Base-by-base conservation (phyloP, 1,139 yeast genomes). In the Yamadazyma pseudoaaseri region DNA sequence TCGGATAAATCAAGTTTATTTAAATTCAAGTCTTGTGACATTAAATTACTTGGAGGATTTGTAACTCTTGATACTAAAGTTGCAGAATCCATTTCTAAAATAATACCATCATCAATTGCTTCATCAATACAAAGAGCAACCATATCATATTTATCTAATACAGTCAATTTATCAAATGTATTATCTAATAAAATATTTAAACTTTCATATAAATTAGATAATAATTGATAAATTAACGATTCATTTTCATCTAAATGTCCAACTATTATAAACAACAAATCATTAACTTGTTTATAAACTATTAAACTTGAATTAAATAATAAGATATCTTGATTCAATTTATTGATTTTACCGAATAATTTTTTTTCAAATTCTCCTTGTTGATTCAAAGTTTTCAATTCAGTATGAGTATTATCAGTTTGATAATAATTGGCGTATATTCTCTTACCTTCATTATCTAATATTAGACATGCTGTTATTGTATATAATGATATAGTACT, bases 11-110 rank as follows among this genome's bases (percentile, higher is more conserved):
- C 97, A 43, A 90, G 76, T 47, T 78, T 75, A 52, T 81, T 74
- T 49, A 79, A 60, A 39, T 76, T 72, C 43, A 78, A 73, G 31
- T 71, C 76, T 39, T 50, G 55, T 27, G 58, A 46, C 27, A 54
- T 45, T 17, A 47, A 41, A 21, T 49, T 41, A 29, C 26, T 39
- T 22, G 97, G 96, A 20, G 94, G 81, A 47, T 79, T 78, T 21
- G 97, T 85, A 12, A 90, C 96, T 59, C 98, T 76, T 13, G 95
- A 78, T 5, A 90, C 92, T 49, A 92, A 86, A 31, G 87, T 79
- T 28, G 83, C 79, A 3, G 95, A 81, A 52, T 92, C 97, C 26
- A 89, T 83, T 60, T 92, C 97, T 48, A 94, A 72, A 42, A 94
- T 81, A 44, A 92, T 79, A 17, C 97, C 96, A 49, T 86, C 94